Evolutionary conservation across 306 rosid genomes (phyloP).

Genomic region (Acmispon strigosus): DNA sequence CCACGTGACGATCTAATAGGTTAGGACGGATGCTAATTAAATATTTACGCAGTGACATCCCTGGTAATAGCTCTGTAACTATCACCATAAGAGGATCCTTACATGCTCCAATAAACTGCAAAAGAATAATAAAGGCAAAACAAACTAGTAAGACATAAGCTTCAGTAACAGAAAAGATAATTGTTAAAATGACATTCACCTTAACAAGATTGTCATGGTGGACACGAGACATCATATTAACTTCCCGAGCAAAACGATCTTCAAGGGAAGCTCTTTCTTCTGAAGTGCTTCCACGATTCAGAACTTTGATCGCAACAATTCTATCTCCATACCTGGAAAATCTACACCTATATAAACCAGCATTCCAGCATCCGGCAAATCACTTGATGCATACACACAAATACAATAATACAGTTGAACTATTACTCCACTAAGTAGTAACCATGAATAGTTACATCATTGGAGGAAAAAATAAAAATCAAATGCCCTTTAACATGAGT

Average conservation of each 20-base stretch:
- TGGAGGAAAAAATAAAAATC: neutral
- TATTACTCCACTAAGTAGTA: neutral
- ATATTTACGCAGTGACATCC: slow-evolving; percentile 90
- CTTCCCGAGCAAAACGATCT: slow-evolving; percentile 89
- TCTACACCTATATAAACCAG: slow-evolving; percentile 28
- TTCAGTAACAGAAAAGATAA: neutral
- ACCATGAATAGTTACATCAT: slow-evolving; percentile 1
- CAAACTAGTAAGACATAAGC: neutral
- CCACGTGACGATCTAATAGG: slow-evolving; percentile 54
- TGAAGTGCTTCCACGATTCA: slow-evolving; percentile 71
- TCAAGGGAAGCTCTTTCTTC: slow-evolving; percentile 82
- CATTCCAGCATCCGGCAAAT: slow-evolving; percentile 21
- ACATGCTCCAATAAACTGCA: slow-evolving; percentile 96
- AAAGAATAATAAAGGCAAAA: neutral
- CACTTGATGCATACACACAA: neutral
- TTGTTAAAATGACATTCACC: slow-evolving; percentile 37
- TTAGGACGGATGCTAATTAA: slow-evolving; percentile 61
- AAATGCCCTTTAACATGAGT: neutral
- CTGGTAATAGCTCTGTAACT: slow-evolving; percentile 92
- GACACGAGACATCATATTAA: slow-evolving; percentile 92
- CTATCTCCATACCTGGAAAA: slow-evolving; percentile 65
- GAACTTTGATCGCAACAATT: slow-evolving; percentile 89
- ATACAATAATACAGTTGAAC: neutral
- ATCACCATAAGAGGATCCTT: slow-evolving; percentile 97
- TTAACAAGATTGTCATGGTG: slow-evolving; percentile 90